These are phyloP conservation scores for Schizosaccharomyces versatilis DNA, from an alignment of 1,139 yeast species.

Conservation along the genomic window DNA sequence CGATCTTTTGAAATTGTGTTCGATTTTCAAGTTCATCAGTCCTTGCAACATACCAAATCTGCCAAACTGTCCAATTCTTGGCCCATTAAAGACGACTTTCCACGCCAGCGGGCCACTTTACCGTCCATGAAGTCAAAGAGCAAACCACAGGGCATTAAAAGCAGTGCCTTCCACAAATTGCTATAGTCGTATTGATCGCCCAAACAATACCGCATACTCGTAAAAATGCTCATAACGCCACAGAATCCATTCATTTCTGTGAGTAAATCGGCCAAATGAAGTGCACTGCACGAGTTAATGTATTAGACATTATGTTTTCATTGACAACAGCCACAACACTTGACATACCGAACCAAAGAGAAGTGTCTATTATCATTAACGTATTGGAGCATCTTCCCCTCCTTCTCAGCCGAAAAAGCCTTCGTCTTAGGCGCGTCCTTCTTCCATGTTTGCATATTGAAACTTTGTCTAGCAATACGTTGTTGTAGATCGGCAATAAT, in stretches of 20 bases:
- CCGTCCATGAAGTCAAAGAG: conserved; percentile 94
- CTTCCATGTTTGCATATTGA: no score
- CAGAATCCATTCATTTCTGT: conserved; percentile 51
- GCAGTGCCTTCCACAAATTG: conserved; percentile 73
- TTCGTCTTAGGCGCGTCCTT: no score
- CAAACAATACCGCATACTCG: conserved; percentile 58
- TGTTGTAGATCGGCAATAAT: no score
- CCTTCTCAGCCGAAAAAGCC: conserved; percentile 2
- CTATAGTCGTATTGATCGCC: conserved; percentile 31
- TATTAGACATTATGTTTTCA: conserved; percentile 3
- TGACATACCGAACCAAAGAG: conserved; percentile 10
- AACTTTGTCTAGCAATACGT: no score
- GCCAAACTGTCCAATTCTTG: conserved; percentile 94
- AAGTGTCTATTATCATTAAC: conserved; percentile 12
- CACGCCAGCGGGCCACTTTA: conserved; percentile 81
- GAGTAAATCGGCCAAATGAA: conserved; percentile 89
- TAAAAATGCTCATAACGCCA: conserved; percentile 75
- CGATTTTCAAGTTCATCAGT: conserved; percentile 19
- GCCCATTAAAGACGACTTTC: conserved; percentile 83
- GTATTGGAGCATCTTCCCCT: conserved; percentile 9
- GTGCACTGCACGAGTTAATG: conserved; percentile 26
- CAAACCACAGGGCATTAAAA: conserved; percentile 67
- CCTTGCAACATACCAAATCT: conserved; percentile 33
- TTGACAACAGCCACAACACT: not conserved
- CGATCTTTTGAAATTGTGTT: not conserved